phyloP scores from a whole-genome alignment of 257 asterid species.

The Solanum appendiculatum region DNA sequence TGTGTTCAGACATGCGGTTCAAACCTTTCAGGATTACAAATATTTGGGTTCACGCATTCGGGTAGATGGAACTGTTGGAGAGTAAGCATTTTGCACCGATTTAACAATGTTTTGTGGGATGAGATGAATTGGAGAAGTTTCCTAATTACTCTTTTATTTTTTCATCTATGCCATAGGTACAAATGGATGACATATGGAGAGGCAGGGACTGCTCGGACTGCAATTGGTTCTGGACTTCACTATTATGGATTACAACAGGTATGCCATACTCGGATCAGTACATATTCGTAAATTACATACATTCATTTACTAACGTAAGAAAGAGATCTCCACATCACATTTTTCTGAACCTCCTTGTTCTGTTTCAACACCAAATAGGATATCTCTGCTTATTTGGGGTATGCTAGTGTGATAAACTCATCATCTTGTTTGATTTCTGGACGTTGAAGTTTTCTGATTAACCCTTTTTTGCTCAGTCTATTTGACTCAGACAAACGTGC shows the following conservation, averaged over 20 bases:
- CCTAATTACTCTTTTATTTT: not conserved
- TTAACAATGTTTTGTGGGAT: not conserved
- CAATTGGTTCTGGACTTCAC: conserved; percentile 82
- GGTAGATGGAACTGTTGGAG: conserved; percentile 90
- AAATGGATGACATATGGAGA: conserved; percentile 99
- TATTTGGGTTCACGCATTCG: conserved; percentile 91
- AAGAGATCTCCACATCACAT: not conserved
- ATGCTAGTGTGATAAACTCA: not conserved
- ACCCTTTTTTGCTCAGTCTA: not conserved
- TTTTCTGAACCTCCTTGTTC: not conserved
- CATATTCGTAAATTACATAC: not conserved
- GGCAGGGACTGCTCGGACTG: conserved; percentile 75
- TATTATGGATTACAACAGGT: conserved; percentile 62
- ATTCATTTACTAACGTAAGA: not conserved
- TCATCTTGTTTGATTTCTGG: not conserved
- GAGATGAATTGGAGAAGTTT: not conserved
- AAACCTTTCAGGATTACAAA: conserved; percentile 69
- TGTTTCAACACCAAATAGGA: not conserved
- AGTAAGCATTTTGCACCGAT: conserved; percentile 45
- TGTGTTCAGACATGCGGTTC: conserved; percentile 59
- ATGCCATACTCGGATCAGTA: conserved; percentile 9
- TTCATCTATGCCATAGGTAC: conserved; percentile 39
- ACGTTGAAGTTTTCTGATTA: not conserved
- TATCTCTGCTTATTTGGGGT: not conserved
- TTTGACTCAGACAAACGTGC: not conserved